Conservation (phyloP, 305 asterid genomes). For the Fraxinus velutina region DNA sequence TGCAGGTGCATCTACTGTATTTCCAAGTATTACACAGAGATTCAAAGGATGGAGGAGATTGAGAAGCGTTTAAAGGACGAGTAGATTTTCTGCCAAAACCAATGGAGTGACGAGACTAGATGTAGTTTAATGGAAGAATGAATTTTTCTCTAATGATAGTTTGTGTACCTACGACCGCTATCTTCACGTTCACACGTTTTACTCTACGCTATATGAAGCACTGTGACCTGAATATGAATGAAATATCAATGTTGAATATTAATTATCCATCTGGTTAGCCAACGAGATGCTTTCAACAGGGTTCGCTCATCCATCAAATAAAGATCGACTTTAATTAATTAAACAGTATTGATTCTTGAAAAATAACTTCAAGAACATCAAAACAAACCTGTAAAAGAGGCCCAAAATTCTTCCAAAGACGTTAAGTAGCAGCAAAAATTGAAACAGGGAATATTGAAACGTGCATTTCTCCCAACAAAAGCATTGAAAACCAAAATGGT, state of each 20-base stretch:
- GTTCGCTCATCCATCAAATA: too few relatives aligned
- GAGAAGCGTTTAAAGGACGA: slow-evolving; percentile 78
- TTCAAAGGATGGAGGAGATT: slow-evolving; percentile 65
- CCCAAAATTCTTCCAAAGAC: neutral
- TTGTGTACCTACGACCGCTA: neutral
- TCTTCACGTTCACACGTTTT: neutral
- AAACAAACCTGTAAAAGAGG: neutral
- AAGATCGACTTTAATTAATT: too few relatives aligned
- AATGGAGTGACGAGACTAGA: neutral
- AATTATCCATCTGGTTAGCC: neutral
- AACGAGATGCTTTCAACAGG: neutral
- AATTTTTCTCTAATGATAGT: neutral
- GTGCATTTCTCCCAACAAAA: neutral
- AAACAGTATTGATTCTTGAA: neutral
- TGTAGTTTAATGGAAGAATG: neutral
- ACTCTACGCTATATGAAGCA: neutral
- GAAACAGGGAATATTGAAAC: neutral
- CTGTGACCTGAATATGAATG: neutral
- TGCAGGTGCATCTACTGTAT: slow-evolving; percentile 78
- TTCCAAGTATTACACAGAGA: slow-evolving; percentile 66
- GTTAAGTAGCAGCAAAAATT: neutral
- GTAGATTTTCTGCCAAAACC: slow-evolving; percentile 30
- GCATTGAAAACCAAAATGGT: neutral
- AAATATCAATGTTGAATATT: neutral
- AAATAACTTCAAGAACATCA: neutral